These are phyloP conservation scores for Globisporangium spiculum DNA, from an alignment of 352 stramenopile genomes.

Conservation along the genomic window DNA sequence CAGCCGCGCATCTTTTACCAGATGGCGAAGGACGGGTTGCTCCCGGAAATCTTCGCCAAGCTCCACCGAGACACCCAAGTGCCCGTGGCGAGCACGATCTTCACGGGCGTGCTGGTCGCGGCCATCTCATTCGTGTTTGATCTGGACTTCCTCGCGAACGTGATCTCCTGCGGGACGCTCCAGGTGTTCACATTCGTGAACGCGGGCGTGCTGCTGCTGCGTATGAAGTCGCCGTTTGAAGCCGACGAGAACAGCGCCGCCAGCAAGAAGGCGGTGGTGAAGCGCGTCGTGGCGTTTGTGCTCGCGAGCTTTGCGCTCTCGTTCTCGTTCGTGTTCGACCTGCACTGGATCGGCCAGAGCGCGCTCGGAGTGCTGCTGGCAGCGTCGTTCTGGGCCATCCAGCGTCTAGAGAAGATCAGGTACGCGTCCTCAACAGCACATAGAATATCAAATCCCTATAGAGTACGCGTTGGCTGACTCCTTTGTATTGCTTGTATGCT, in stretches of 20 bases:
- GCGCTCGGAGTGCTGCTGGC: conserved; percentile 31
- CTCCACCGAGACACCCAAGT: conserved; percentile 64
- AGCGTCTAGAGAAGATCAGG: conserved; percentile 57
- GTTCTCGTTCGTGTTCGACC: conserved; percentile 64
- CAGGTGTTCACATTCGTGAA: conserved; percentile 94
- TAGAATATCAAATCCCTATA: background rate
- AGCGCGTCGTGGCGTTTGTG: conserved; percentile 61
- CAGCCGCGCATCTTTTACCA: conserved; percentile 92
- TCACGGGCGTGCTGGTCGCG: conserved; percentile 81
- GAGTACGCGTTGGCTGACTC: background rate
- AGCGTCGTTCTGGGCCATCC: conserved; percentile 46
- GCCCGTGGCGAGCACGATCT: conserved; percentile 80
- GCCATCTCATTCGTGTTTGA: conserved; percentile 87
- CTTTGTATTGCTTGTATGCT: background rate
- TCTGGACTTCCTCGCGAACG: conserved; percentile 88
- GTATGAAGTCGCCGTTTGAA: conserved; percentile 45
- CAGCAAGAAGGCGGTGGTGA: conserved; percentile 32
- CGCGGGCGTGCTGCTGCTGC: conserved; percentile 84
- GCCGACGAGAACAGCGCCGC: conserved; percentile 10
- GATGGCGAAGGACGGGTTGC: conserved; percentile 84
- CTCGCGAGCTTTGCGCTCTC: conserved; percentile 55
- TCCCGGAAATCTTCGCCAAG: conserved; percentile 62
- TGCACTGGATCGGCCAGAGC: conserved; percentile 48
- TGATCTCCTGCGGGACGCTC: conserved; percentile 90
- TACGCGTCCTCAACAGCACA: conserved; percentile 19